Base-by-base conservation (phyloP, 2,329 filamentous ascomycete species). In the Fusarium multiceps region DNA sequence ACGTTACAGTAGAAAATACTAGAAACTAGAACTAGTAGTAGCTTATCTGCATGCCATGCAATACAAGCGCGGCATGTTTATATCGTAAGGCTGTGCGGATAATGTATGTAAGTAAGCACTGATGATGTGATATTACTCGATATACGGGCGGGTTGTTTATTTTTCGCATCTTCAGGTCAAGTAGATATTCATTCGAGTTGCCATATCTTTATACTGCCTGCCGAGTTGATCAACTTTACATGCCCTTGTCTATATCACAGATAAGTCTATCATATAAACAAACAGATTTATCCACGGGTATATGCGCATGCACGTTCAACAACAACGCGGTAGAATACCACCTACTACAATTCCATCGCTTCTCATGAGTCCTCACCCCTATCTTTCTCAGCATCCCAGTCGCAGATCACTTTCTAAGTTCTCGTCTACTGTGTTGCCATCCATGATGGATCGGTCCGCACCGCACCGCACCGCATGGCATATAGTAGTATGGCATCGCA, bases 251-350 rank as follows among this genome's bases (percentile, higher is more conserved):
- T 60, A 63, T 70, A 57, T 47, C 45, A 54, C 37, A 43, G 54
- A 41, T 53, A 62, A 46, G 30, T 61, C 42, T 37, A 55, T 49
- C 51, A 27, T 27, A n/a, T 32, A 46, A 27, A 16, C 9, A 11
- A 34, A 43, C 55, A 30, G 46, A 69, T 61, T 42, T 49, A 69
- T 66, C 23, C 49, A 55, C 62, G n/a, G 21, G 34, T 45, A 43
- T 63, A 63, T 45, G 60, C 49, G 43, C 42, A 63, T 63, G 66
- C 63, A 68, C 54, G 45, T 45, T 41, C n/a, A 45, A 30, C n/a
- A 57, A 23, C 46, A 62, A 32, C 47, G 55, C 64, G 41, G 64
- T 68, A 68, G 59, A 59, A 61, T 61, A 68, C 65, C 66, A 66
- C 66, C 53, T 69, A 43, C 41, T 18, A 53, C n/a, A 25, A 23